phyloP scores from a whole-genome alignment of 2,329 filamentous ascomycete genomes.

The Penicillium crustosum region DNA sequence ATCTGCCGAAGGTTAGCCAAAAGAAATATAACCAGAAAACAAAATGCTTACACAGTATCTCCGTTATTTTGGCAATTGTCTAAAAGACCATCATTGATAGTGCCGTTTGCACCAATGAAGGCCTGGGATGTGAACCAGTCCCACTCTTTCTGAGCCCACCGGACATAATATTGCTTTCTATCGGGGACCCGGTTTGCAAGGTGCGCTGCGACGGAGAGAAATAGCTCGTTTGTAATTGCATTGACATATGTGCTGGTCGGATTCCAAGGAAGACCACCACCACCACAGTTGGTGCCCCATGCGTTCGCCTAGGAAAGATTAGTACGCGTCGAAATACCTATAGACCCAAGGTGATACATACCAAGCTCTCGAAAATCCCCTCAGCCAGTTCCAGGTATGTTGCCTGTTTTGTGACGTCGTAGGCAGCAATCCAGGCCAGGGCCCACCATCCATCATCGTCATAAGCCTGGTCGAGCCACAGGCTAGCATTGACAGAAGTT shows the following conservation, averaged over 20 bases:
- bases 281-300: conserved; percentile 47
- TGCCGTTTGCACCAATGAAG: conserved; percentile 49
- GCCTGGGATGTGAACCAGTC: conserved; percentile 52
- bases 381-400: conserved; percentile 50
- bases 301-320: conserved; percentile 30
- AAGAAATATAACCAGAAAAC: not conserved
- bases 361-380: conserved; percentile 52
- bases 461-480: conserved; percentile 40
- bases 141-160: conserved; percentile 51
- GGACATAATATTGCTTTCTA: conserved; percentile 41
- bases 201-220: conserved; percentile 55
- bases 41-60: conserved; percentile 29
- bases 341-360: conserved; percentile 8
- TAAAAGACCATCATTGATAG: conserved; percentile 56
- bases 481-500: conserved; percentile 21
- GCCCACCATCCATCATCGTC: conserved; percentile 58
- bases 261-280: conserved; percentile 52
- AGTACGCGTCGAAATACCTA: not conserved
- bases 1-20: conserved; percentile 31
- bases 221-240: conserved; percentile 59
- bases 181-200: conserved; percentile 52
- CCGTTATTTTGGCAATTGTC: conserved; percentile 53
- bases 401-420: conserved; percentile 50
- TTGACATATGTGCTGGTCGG: conserved; percentile 49
- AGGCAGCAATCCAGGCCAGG: conserved; percentile 55